Evolutionary conservation across 768 basidiomycete species (phyloP), one percentile per base, ranked within the genome.

Genomic region (Neoboletus brunneissimus): DNA sequence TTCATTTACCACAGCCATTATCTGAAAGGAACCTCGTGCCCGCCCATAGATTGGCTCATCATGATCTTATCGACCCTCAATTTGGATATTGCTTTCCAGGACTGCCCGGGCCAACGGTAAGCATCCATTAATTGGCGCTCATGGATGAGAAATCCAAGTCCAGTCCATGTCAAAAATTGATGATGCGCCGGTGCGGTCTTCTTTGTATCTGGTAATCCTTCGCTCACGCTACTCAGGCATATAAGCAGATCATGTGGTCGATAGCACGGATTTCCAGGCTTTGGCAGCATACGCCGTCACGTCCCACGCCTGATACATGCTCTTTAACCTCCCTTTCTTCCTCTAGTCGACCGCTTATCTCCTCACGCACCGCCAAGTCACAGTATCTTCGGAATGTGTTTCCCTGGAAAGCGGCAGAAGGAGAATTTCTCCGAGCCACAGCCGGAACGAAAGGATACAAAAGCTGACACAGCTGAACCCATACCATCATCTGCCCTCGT

Each of bases 371-470:
- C 22, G 18, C 22, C 46, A 48, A 44, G 23, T 20, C 11, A 5
- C 44, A 57, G 22, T 31, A 44, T 38, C 48, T 34, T 46, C 42
- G 54, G 44, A 53, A 76, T 77, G 75, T 76, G 75, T 59, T 74
- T 76, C 61, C 72, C 75, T 48, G 69, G 73, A 23, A 77, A 68
- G 40, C 62, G 69, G 5, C 76, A 76, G 55, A 73, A 65, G 47
- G 53, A 68, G 25, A 73, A 66, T 61, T 72, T 75, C 45, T 53
- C 70, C 3, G 75, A 73, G 15, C 37, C 62, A 56, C 61, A 53
- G 48, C 57, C 65, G 3, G 51, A 59, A 20, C 51, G 51, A 37
- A 55, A 59, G 2, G 44, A 38, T 57, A 52, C 58, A 58, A 62
- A 61, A 59, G 50, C 59, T 22, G 53, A 53, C 34, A 8, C 22